A percentile compares a stretch with the other conserved stretches of the same genome.
phyloP scores from a whole-genome alignment of 805 yeast genomes.

The Tetrapisispora iriomotensis region DNA sequence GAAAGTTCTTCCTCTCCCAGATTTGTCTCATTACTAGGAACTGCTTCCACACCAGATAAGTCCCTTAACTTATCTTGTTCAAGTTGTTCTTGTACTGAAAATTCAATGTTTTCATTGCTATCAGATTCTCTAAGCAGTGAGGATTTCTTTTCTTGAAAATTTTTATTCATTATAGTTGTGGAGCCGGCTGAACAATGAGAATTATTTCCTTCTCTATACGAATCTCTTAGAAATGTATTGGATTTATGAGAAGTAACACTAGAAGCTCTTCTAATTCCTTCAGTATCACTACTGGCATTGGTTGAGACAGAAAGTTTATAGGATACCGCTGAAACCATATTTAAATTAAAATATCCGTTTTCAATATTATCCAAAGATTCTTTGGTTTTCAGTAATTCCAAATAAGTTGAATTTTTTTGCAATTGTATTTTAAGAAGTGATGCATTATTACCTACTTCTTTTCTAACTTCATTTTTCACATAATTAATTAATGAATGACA shows the following conservation, averaged over 20 bases:
- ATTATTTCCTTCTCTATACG: constrained; percentile 19
- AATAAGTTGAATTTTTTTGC: constrained; percentile 21
- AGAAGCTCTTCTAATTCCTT: background rate
- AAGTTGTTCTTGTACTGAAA: constrained; percentile 3
- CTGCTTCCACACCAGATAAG: background rate
- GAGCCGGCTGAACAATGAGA: constrained; percentile 15
- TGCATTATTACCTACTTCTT: constrained; percentile 10
- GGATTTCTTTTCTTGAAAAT: constrained; percentile 13
- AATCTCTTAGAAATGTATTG: constrained; percentile 15
- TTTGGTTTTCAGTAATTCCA: constrained; percentile 41
- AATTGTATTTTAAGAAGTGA: constrained; percentile 16
- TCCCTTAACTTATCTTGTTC: constrained; percentile 7
- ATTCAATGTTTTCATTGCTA: background rate
- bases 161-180: constrained; percentile 10
- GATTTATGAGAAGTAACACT: background rate
- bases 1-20: background rate
- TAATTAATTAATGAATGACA: constrained; percentile 9
- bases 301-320: constrained; percentile 24
- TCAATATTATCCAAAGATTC: constrained; percentile 50
- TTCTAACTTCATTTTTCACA: background rate
- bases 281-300: constrained; percentile 17
- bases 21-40: background rate
- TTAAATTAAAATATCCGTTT: constrained; percentile 53
- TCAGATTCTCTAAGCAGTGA: constrained; percentile 17
- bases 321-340: constrained; percentile 39